Conservation (phyloP, 768 basidiomycete genomes). For the Hydnum rufescens region DNA sequence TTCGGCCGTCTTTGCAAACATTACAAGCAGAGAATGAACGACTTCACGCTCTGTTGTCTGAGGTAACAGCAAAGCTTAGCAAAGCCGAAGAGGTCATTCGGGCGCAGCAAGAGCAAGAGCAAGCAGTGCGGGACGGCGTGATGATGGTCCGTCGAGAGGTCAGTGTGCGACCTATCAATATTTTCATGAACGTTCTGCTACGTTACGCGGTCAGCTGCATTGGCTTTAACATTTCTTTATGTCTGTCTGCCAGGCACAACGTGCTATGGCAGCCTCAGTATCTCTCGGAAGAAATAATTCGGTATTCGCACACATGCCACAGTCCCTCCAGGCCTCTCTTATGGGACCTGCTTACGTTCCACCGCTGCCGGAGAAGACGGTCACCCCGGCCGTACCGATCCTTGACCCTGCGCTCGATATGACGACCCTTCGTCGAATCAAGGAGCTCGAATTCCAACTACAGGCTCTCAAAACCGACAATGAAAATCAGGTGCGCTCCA, state of each 20-base stretch:
- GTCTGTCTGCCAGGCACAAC: slow-evolving; percentile 39
- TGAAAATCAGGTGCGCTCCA: slow-evolving; percentile 50
- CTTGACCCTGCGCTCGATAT: slow-evolving; percentile 15
- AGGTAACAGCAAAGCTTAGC: slow-evolving; percentile 36
- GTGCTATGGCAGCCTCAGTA: slow-evolving; percentile 23
- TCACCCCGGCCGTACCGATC: slow-evolving; percentile 25
- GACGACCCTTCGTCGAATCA: slow-evolving; percentile 18
- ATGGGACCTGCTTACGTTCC: background rate
- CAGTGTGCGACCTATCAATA: background rate
- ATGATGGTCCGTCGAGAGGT: slow-evolving; percentile 50
- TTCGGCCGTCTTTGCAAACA: background rate
- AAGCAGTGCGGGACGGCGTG: slow-evolving; percentile 63
- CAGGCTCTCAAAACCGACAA: slow-evolving; percentile 44
- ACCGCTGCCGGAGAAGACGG: slow-evolving; percentile 10
- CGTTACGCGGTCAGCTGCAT: background rate
- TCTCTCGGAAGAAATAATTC: slow-evolving; percentile 16
- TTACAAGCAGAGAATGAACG: slow-evolving; percentile 34
- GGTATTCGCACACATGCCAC: background rate
- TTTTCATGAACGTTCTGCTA: background rate
- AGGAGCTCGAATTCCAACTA: slow-evolving; percentile 68
- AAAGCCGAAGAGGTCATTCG: slow-evolving; percentile 43
- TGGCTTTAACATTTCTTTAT: slow-evolving; percentile 3
- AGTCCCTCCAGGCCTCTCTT: background rate
- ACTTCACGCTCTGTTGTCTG: slow-evolving; percentile 41
- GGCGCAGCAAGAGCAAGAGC: slow-evolving; percentile 57